phyloP scores from a whole-genome alignment of 2,329 filamentous ascomycete genomes.

The Plectosphaerella sp. region DNA sequence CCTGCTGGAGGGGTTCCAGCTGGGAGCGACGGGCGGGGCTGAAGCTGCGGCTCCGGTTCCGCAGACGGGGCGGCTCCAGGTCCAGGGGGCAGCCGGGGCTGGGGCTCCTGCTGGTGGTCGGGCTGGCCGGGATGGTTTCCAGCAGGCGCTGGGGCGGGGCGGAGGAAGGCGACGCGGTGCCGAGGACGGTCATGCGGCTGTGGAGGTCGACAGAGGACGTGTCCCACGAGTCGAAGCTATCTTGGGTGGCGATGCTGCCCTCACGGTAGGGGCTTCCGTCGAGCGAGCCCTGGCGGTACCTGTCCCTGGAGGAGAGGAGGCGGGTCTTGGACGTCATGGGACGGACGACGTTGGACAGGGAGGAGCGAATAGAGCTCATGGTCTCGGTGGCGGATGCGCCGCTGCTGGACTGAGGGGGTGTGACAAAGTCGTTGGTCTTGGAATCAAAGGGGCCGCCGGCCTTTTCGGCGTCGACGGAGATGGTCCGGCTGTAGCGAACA shows the following conservation, averaged over 20 bases:
- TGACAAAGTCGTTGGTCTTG: slow-evolving; percentile 30
- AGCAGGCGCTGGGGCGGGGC: slow-evolving; percentile 46
- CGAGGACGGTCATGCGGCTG: slow-evolving; percentile 53
- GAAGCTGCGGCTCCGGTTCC: slow-evolving; percentile 45
- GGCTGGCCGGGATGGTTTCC: slow-evolving; percentile 68
- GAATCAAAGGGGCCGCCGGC: slow-evolving; percentile 21
- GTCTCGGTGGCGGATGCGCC: slow-evolving; percentile 40
- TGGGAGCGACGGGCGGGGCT: slow-evolving; percentile 32
- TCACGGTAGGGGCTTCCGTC: slow-evolving; percentile 35
- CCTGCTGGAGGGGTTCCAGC: slow-evolving; percentile 24
- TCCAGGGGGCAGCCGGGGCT: slow-evolving; percentile 60
- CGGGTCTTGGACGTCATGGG: slow-evolving; percentile 54
- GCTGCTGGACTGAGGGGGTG: slow-evolving; percentile 39
- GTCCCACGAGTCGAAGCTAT: slow-evolving; percentile 73
- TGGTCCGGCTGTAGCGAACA: slow-evolving; percentile 45
- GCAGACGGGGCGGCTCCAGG: slow-evolving; percentile 41
- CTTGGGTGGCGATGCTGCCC: slow-evolving; percentile 38
- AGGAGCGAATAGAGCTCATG: slow-evolving; percentile 42
- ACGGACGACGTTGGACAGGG: slow-evolving; percentile 42
- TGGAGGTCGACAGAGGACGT: slow-evolving; percentile 63
- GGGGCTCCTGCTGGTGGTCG: slow-evolving; percentile 58
- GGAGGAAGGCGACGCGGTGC: slow-evolving; percentile 38
- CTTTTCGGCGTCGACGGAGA: slow-evolving; percentile 20
- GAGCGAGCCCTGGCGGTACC: slow-evolving; percentile 41
- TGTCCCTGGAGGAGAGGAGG: slow-evolving; percentile 40